A percentile compares a stretch with the other conserved stretches of the same genome.
phyloP scores from a whole-genome alignment of 2,329 filamentous ascomycete genomes.

The Venturia pyrina region DNA sequence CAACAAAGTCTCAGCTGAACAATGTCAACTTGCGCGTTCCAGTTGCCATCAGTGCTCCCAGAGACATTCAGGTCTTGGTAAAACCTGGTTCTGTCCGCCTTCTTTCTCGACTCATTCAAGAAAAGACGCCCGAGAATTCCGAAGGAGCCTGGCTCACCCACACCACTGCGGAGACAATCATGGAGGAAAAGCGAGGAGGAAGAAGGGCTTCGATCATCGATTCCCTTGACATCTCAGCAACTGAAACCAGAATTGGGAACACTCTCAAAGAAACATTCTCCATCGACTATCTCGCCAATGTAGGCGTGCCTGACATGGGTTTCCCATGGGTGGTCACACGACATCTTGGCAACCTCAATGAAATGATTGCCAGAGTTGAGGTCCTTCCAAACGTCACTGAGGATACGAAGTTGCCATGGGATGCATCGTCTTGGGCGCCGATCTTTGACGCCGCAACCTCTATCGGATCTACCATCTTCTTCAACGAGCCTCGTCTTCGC shows the following conservation, averaged over 20 bases:
- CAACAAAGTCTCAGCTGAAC: not conserved
- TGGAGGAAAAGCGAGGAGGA: not conserved
- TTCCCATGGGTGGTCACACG: not conserved
- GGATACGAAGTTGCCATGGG: not conserved
- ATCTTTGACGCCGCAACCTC: conserved; percentile 34
- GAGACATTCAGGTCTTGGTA: not conserved
- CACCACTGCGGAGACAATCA: not conserved
- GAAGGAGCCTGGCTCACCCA: not conserved
- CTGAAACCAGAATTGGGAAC: not conserved
- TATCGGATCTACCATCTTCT: conserved; percentile 32
- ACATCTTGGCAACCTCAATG: not conserved
- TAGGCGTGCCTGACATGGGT: not conserved
- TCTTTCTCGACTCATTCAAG: not conserved
- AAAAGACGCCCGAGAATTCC: not conserved
- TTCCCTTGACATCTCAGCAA: not conserved
- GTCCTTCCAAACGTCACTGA: not conserved
- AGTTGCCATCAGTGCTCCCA: not conserved
- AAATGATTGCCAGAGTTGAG: not conserved
- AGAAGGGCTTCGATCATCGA: not conserved
- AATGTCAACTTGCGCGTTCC: not conserved
- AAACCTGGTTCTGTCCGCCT: not conserved
- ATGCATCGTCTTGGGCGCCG: conserved; percentile 25
- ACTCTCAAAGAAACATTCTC: not conserved
- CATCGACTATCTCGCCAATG: not conserved
- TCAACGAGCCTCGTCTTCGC: conserved; percentile 26